Conservation (phyloP, 2,329 filamentous ascomycete genomes). For the Microcyclosporella mali region DNA sequence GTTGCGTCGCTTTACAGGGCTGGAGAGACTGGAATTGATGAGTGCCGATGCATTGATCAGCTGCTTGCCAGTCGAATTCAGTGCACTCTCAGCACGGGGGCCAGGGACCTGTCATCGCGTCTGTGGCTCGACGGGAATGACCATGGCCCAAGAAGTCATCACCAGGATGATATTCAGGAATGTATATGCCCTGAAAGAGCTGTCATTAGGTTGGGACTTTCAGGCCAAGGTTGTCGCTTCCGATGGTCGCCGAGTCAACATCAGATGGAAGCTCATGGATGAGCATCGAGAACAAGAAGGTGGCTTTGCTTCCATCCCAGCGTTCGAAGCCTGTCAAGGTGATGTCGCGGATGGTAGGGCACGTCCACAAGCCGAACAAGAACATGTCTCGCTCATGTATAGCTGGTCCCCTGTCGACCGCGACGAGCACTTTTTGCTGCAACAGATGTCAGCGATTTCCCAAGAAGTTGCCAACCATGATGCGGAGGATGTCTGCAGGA, state of each 20-base stretch:
- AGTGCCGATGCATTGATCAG: not conserved
- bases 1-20: not conserved
- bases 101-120: not conserved
- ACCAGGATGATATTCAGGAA: not conserved
- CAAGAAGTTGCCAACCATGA: too few species aligned
- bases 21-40: constrained; percentile 1
- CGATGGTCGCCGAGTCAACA: not conserved
- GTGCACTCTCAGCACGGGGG: not conserved
- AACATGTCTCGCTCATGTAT: not conserved
- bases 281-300: not conserved
- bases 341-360: not conserved
- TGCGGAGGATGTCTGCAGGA: too few species aligned
- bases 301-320: not conserved
- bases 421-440: too few species aligned
- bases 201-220: not conserved
- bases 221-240: not conserved
- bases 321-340: not conserved
- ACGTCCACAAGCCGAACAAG: not conserved
- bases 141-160: not conserved
- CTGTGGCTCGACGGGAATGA: not conserved
- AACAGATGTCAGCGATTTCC: too few species aligned
- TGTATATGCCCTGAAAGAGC: not conserved
- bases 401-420: not conserved
- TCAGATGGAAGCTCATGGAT: constrained; percentile 2
- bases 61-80: not conserved